Evolutionary conservation across 176 grass and related monocot genomes (phyloP), one percentile per base, ranked within the genome.

Genomic region (Oryza meyeriana): DNA sequence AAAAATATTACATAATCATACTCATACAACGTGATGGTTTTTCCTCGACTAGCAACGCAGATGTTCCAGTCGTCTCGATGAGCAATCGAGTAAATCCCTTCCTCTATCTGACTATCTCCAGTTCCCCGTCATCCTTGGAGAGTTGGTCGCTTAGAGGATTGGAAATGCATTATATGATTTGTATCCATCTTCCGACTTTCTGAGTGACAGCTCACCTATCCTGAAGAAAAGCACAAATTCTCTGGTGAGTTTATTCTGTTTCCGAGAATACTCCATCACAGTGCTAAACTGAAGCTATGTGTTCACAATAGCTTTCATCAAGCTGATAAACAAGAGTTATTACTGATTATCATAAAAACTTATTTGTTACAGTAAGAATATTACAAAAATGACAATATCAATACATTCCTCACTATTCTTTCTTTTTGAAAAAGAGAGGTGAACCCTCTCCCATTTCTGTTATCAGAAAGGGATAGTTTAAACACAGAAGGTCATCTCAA

Each of bases 151-250:
- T 72, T 41, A 6, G 74, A 73, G 14, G 4, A 64, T 22, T 69
- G 50, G 14, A 69, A 40, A 47, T 79, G 41, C 50, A 24, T 42
- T 48, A 14, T 48, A 48, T n/a, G n/a, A 16, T 55, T 6, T 5
- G 18, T 30, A 69, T 84, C 12, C 18, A 39, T 70, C 24, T 26
- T 16, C 30, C 0, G 6, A 42, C n/a, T 61, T 66, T 55, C 29
- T 36, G 77, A 61, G n/a, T 47, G 40, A 59, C 34, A 52, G 64
- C 8, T 66, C 38, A 25, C 20, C 72, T 82, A 89, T 66, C 87
- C 82, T 89, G 87, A 36, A 77, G 44, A 77, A 25, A 86, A 2
- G 4, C 34, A 77, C n/a, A 13, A 18, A 66, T 40, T 59, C 1
- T 34, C 36, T 82, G 32, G 4, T 81, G 31, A 76, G 40, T 71